Evolutionary conservation across 306 rosid species (phyloP).

Genomic region (Acacia acuminata): DNA sequence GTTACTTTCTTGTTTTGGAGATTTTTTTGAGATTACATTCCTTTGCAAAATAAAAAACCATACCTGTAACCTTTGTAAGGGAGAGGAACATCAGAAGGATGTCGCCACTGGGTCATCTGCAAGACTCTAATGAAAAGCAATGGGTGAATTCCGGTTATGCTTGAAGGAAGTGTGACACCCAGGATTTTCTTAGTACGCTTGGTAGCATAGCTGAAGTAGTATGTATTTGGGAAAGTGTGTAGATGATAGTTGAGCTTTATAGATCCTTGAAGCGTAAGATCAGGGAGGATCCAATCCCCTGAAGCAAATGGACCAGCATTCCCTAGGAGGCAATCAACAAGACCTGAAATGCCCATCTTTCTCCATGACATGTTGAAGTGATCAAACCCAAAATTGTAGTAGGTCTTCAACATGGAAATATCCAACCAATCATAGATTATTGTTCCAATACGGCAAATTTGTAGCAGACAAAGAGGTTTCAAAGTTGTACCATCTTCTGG

Average conservation of each 20-base stretch:
- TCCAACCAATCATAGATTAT: constrained; percentile 91
- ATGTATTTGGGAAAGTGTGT: constrained; percentile 78
- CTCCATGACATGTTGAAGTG: constrained; percentile 87
- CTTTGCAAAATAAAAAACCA: background rate
- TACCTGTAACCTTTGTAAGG: constrained; percentile 97
- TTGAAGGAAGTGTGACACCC: constrained; percentile 82
- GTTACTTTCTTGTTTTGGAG: no score
- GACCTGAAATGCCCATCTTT: constrained; percentile 81
- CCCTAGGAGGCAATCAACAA: constrained; percentile 75
- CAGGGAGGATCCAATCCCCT: constrained; percentile 97
- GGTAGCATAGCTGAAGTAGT: constrained; percentile 96
- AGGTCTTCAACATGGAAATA: constrained; percentile 80
- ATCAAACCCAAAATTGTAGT: constrained; percentile 95
- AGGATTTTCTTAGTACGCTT: constrained; percentile 76
- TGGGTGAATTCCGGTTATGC: constrained; percentile 79
- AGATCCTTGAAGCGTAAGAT: constrained; percentile 95
- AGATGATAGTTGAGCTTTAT: constrained; percentile 56
- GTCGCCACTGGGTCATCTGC: constrained; percentile 95
- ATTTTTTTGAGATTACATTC: no score
- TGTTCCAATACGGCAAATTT: constrained; percentile 80
- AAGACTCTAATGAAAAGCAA: constrained; percentile 84
- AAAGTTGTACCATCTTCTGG: constrained; percentile 82
- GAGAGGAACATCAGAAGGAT: constrained; percentile 74
- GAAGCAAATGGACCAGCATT: constrained; percentile 90
- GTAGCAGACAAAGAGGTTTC: constrained; percentile 83